These are phyloP conservation scores for Ceratobasidium sp. DNA, from an alignment of 1,284 basidiomycete species.

Conservation along the genomic window DNA sequence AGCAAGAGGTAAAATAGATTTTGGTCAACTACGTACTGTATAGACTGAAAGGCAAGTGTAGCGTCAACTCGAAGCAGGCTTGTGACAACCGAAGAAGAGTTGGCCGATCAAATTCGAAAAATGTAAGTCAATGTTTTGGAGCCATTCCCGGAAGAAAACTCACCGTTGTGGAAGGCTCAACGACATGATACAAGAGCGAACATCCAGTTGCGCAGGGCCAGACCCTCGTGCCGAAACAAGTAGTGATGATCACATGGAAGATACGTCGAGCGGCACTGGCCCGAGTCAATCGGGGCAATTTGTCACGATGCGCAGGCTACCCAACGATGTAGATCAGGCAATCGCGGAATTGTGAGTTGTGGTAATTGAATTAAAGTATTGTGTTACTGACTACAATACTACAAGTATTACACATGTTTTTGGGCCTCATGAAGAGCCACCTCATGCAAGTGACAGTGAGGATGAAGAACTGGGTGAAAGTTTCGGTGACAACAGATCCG, in stretches of 20 bases:
- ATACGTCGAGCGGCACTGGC: constrained; percentile 2
- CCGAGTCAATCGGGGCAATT: not conserved
- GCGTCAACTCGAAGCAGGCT: too few relatives aligned
- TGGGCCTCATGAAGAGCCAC: constrained; percentile 4
- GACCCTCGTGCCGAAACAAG: too few relatives aligned
- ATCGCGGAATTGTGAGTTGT: not conserved
- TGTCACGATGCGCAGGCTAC: not conserved
- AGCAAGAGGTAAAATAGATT: too few relatives aligned
- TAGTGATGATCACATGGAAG: too few relatives aligned
- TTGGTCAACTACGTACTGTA: too few relatives aligned
- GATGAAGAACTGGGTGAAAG: not conserved
- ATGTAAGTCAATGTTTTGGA: too few relatives aligned
- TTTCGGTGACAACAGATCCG: not conserved
- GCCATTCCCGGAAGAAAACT: too few relatives aligned
- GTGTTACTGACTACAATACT: not conserved
- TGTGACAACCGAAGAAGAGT: not conserved
- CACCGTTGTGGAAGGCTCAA: too few relatives aligned
- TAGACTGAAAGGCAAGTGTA: too few relatives aligned
- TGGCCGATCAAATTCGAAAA: not conserved
- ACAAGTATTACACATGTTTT: too few relatives aligned
- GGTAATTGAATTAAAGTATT: not conserved
- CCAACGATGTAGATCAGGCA: not conserved
- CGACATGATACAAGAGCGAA: too few relatives aligned
- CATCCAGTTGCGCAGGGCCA: too few relatives aligned
- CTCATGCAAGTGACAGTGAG: not conserved